Evolutionary conservation across 176 grass and related monocot species (phyloP).

Genomic region (Chrysopogon serrulatus): DNA sequence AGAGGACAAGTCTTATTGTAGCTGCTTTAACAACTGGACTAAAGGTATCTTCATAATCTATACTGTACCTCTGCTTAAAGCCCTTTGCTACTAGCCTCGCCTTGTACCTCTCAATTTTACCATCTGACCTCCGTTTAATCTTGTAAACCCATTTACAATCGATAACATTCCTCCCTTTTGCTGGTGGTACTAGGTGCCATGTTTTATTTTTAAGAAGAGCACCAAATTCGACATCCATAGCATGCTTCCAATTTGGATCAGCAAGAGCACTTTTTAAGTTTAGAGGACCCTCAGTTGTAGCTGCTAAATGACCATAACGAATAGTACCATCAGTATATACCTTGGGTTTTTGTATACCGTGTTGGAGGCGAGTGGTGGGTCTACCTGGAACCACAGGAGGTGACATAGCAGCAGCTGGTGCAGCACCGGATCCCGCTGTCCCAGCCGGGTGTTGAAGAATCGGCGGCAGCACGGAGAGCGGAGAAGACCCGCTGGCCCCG

Average conservation of each 20-base stretch:
- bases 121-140: too few species aligned
- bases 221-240: neutral
- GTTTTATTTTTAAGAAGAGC: neutral
- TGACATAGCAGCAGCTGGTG: too few species aligned
- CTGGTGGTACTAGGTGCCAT: neutral
- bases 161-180: neutral
- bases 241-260: neutral
- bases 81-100: too few species aligned
- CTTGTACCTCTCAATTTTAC: too few species aligned
- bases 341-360: neutral
- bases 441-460: too few species aligned
- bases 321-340: neutral
- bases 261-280: neutral
- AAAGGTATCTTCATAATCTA: neutral
- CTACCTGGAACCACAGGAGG: neutral
- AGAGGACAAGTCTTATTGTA: neutral
- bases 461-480: too few species aligned
- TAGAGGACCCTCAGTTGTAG: neutral
- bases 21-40: neutral
- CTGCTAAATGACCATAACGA: neutral
- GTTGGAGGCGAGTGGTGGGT: accelerated
- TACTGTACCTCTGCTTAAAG: neutral
- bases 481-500: too few species aligned
- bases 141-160: too few species aligned
- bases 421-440: too few species aligned